Evolutionary conservation across 78 protist species (phyloP), one percentile per base, ranked within the genome.

Genomic region (Carpediemonas membranifera): DNA sequence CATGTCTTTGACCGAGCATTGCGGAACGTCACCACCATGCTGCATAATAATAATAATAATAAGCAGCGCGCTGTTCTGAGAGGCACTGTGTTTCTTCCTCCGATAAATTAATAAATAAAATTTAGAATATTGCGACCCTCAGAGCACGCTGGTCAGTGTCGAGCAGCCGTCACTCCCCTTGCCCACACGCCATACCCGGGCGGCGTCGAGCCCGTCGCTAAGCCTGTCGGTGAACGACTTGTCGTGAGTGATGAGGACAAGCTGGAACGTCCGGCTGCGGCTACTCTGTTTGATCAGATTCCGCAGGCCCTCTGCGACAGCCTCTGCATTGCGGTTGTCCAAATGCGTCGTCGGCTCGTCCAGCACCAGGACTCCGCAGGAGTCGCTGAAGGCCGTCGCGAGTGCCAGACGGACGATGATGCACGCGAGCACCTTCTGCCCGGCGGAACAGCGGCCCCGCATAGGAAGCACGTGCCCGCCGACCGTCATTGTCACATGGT

Each of bases 301-400:
- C 61, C 59, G 19, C 27, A 81, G 68, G 3, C 77, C 78, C 16
- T 5, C 52, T 2, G 86, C 80, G 44, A 81, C 53, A 18, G 53
- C 0, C 52, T 83, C 84, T 7, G 79, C 83, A 73, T 96, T 92
- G 30, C 78, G 80, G 3, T 62, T 15, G 65, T 97, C 99, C 18
- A 97, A 83, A 61, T 97, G 89, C 0, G 99, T 87, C 19, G 99
- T 93, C 18, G 99, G 99, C 83, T 97, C 99, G 53, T 97, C 99
- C 35, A 97, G 83, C 13, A 97, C 96, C 3, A 97, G 78, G 19
- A 97, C 72, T 39, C 98, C 98, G 73, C 98, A 97, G 37, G 90
- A 79, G 28, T 80, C 14, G 59, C 97, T 87, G 81, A 97, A 97
- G 13, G 94, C 68, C 56, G 92, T 97, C 0, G 97, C 90, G 36